Evolutionary conservation across 768 basidiomycete species (phyloP), one percentile per base, ranked within the genome.

Genomic region (Lenzites betulinus): DNA sequence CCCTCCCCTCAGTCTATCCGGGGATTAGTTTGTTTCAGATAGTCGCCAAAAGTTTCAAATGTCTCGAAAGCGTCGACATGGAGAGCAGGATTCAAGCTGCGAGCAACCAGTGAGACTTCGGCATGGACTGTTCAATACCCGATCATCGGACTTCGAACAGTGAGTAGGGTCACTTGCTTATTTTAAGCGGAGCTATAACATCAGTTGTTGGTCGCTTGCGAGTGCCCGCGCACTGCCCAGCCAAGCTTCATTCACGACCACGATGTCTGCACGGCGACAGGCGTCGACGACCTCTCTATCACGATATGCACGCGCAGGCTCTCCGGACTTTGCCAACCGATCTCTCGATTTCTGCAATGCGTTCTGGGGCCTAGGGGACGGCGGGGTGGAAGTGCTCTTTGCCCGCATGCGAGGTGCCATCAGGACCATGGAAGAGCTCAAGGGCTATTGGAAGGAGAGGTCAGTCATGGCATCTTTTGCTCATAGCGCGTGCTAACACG

Each of bases 361-460:
- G 2, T 98, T 98, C 77, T 98, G 97, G 97, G 93, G 93, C 12
- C 66, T 81, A 20, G 84, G 81, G 28, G 94, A 97, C 78, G 89
- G 82, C 39, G 95, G 95, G 16, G 93, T 92, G 63, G 93, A 96
- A 68, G 93, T 95, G 46, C 79, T 98, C 33, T 90, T 93, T 71
- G 89, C 93, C 33, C 83, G 93, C 62, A 90, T 96, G 87, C 82
- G 93, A 9, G 93, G 92, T 20, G 92, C 90, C 15, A 74, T 82
- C 18, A 83, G 92, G 72, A 95, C 94, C 1, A 85, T 91, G 77
- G 96, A 98, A 49, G 97, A 98, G 64, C 71, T 98, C 50, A 83
- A 81, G 65, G 83, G 77, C 44, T 95, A 92, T 69, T 97, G 94
- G 92, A 95, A 94, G 69, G 96, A 98, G 75, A 82, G 96, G 95